A percentile compares a stretch with the other conserved stretches of the same genome.
phyloP scores from a whole-genome alignment of 2,329 filamentous ascomycete genomes.

The Helotiales sp. region DNA sequence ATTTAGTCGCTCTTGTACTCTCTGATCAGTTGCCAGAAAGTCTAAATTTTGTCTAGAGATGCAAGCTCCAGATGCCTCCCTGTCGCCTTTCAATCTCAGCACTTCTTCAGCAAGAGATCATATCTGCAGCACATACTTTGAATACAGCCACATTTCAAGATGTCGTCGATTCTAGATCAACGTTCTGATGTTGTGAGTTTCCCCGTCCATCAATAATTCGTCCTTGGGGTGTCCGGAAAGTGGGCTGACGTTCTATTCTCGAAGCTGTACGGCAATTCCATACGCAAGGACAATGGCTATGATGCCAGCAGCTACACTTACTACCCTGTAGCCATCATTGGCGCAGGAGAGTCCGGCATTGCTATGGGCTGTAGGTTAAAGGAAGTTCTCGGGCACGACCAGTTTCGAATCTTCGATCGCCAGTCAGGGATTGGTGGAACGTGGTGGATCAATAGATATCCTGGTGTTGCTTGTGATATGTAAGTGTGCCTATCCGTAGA shows the following conservation, averaged over 20 bases:
- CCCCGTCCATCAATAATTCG: not conserved
- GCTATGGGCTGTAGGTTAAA: conserved; percentile 63
- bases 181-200: conserved; percentile 23
- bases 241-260: not conserved
- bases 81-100: not conserved
- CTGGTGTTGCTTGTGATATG: conserved; percentile 58
- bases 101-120: not conserved
- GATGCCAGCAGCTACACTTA: conserved; percentile 46
- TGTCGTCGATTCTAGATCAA: conserved; percentile 24
- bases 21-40: not conserved
- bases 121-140: not conserved
- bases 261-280: conserved; percentile 41
- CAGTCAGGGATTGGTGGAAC: conserved; percentile 56
- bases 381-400: conserved; percentile 57
- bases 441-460: conserved; percentile 66
- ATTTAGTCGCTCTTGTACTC: not conserved
- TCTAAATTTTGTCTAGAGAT: not conserved
- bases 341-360: conserved; percentile 63
- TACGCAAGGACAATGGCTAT: conserved; percentile 48
- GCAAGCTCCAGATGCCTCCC: not conserved
- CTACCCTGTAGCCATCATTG: conserved; percentile 56
- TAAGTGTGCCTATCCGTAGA: conserved; percentile 33
- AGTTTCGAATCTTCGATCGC: conserved; percentile 63
- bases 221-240: not conserved
- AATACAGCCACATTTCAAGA: conserved; percentile 5